Evolutionary conservation across 192 early-diverging fungal species (phyloP).

Genomic region (Backusella luteola): DNA sequence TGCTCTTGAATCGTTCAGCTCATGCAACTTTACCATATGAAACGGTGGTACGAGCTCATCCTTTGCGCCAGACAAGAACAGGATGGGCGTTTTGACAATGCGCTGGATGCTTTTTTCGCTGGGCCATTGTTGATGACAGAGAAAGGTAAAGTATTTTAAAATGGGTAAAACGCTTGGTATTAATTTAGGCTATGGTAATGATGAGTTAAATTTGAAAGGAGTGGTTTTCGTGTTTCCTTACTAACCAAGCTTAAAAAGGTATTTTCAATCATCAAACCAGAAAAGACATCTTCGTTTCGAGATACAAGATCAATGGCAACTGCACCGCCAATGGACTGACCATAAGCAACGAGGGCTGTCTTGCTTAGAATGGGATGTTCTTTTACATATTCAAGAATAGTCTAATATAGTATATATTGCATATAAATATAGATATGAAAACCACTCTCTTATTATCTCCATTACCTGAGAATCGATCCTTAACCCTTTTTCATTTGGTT

Average conservation of each 20-base stretch:
- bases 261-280: conserved; percentile 90
- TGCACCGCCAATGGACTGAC: conserved; percentile 96
- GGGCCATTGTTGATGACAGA: conserved; percentile 90
- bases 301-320: conserved; percentile 88
- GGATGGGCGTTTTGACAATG: conserved; percentile 67
- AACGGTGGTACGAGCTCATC: conserved; percentile 88
- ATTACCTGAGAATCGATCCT: conserved; percentile 80
- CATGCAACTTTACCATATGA: conserved; percentile 83
- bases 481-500: conserved; percentile 83
- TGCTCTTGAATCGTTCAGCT: conserved; percentile 50
- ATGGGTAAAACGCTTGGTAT: conserved; percentile 85
- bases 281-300: conserved; percentile 70
- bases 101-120: conserved; percentile 69
- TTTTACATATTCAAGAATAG: conserved; percentile 82
- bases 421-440: too few species aligned
- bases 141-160: conserved; percentile 68
- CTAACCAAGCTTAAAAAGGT: conserved; percentile 86
- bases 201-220: neutral
- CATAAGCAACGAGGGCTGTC: conserved; percentile 85
- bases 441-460: neutral
- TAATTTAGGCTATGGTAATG: conserved; percentile 64
- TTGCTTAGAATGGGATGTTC: conserved; percentile 69
- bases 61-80: conserved; percentile 76
- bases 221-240: neutral
- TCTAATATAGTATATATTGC: conserved; percentile 45